These are phyloP conservation scores for Pythium guiyangense DNA, from an alignment of 352 stramenopile genomes.

Conservation along the genomic window DNA sequence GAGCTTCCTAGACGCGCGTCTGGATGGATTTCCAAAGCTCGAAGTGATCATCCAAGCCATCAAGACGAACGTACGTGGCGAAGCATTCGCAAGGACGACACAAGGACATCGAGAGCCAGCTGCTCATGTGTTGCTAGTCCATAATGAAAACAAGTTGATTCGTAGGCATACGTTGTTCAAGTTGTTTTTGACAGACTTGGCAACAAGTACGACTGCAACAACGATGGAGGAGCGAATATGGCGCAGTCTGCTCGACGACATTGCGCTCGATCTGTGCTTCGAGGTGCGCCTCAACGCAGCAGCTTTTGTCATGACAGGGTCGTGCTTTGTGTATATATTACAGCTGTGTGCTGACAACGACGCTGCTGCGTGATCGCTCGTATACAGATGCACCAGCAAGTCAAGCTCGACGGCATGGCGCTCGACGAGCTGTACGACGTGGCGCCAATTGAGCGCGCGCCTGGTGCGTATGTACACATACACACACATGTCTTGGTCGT, in stretches of 20 bases:
- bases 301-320: not conserved
- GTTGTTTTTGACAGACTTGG: not conserved
- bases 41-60: conserved; percentile 22
- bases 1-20: conserved; percentile 18
- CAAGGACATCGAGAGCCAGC: no score
- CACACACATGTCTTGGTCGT: not conserved
- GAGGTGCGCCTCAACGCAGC: conserved; percentile 31
- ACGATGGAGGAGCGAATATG: conserved; percentile 41
- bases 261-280: conserved; percentile 66
- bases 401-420: conserved; percentile 53
- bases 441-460: conserved; percentile 35
- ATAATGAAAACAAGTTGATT: not conserved
- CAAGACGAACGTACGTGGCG: conserved; percentile 28
- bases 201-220: not conserved
- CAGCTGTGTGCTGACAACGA: not conserved
- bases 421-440: conserved; percentile 76
- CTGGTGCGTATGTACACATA: conserved; percentile 11
- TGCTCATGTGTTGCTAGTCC: no score
- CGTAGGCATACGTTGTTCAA: not conserved
- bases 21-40: conserved; percentile 34
- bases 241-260: conserved; percentile 50
- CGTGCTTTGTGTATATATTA: no score
- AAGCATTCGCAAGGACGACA: conserved; percentile 13
- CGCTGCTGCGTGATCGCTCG: not conserved
- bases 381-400: conserved; percentile 51